Base-by-base conservation (phyloP, 176 grass and related monocot genomes). In the Bolboschoenus planiculmis region DNA sequence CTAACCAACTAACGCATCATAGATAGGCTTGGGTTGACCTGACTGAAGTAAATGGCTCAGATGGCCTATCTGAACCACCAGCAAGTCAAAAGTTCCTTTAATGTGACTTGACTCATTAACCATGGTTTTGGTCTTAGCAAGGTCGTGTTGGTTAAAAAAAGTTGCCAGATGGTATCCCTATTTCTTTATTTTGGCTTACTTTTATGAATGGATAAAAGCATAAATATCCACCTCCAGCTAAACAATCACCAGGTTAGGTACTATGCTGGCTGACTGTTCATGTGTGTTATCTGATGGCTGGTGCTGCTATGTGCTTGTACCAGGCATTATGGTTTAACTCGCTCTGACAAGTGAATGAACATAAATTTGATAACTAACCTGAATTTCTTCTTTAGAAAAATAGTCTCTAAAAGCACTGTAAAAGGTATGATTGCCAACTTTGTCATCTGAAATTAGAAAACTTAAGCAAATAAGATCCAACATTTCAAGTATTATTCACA, bases 361-460 rank as follows among this genome's bases (percentile, higher is more conserved):
- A 51, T 1, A 71, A 13, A 4, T 40, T 59, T 60, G 24, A 56
- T 60, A 24, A 27, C 47, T 78, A 84, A 98, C 97, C 97, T 96
- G 92, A 99, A 99, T 90, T 88, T 91, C 90, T 96, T 99, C 63
- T 96, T 93, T 21, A 99, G 83, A 63, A 99, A 99, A 27, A 96
- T 74, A 23, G 97, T 99, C 86, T 99, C 97, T 88, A 99, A 65
- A 29, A 95, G 86, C 84, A 99, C 93, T 21, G 97, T 99, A 81
- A 99, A 99, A 82, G 97, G 97, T 91, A 99, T 99, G 84, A 99
- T 93, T 4, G 96, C 96, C 78, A 99, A 84, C 85, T 99, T 99
- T 53, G 96, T 99, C 96, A 99, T 99, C 96, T 99, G 93, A 83
- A 86, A 81, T 77, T 18, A 76, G 46, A 53, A 74, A 74, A 53